A percentile compares a stretch with the other conserved stretches of the same genome.
These are phyloP conservation scores for Hansenula lynferdii DNA, from an alignment of 1,139 yeast species.

Conservation along the genomic window DNA sequence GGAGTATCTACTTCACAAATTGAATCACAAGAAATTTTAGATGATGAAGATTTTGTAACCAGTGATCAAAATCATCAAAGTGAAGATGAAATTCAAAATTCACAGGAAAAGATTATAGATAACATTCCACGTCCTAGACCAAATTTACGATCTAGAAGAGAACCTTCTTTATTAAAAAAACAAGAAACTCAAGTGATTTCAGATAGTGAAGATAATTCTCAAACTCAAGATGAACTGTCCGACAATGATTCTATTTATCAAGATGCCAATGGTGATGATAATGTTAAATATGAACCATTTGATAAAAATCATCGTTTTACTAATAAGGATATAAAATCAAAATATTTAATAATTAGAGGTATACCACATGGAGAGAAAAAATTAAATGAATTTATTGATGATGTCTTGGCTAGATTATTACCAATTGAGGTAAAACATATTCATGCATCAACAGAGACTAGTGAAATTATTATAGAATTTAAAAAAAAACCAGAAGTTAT, in stretches of 20 bases:
- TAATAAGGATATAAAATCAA: neutral
- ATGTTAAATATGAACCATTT: neutral
- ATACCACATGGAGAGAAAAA: neutral
- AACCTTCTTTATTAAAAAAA: neutral
- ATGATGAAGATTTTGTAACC: too few species aligned
- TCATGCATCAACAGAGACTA: too few species aligned
- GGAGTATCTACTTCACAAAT: too few species aligned
- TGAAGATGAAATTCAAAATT: neutral
- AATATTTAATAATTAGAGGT: constrained; percentile 1
- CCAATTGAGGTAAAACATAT: neutral
- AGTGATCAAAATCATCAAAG: too few species aligned
- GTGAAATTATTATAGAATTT: neutral
- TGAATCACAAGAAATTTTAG: too few species aligned
- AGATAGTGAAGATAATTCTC: neutral
- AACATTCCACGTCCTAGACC: too few species aligned
- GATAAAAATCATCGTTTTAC: neutral
- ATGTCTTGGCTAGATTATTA: neutral
- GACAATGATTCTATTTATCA: neutral
- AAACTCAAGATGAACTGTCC: neutral
- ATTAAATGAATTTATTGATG: neutral
- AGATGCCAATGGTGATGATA: neutral
- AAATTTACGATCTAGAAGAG: too few species aligned
- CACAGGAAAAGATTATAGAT: too few species aligned
- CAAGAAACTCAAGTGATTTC: neutral
- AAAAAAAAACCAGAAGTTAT: neutral